Evolutionary conservation across 2,329 filamentous ascomycete genomes (phyloP).

Genomic region (Fusarium sp.): DNA sequence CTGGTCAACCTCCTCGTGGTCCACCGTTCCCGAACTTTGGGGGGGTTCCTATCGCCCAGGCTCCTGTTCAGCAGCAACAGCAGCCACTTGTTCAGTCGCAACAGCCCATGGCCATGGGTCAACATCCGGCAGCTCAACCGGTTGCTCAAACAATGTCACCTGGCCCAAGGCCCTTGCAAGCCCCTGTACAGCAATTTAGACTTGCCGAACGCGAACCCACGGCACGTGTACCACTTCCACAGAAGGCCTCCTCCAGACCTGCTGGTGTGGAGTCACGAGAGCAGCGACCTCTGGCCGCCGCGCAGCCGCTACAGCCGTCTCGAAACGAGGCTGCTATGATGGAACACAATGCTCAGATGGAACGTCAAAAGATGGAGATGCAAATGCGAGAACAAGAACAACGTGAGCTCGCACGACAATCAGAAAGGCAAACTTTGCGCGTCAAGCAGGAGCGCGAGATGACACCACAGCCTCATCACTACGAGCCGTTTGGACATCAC

Average conservation of each 20-base stretch:
- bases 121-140: slow-evolving; percentile 55
- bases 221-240: slow-evolving; percentile 56
- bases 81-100: slow-evolving; percentile 48
- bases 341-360: slow-evolving; percentile 47
- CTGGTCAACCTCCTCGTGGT: slow-evolving; percentile 49
- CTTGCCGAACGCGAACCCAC: slow-evolving; percentile 54
- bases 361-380: slow-evolving; percentile 52
- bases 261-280: slow-evolving; percentile 53
- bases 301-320: slow-evolving; percentile 52
- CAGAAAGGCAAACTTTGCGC: slow-evolving; percentile 50
- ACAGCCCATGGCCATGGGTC: slow-evolving; percentile 50
- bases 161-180: slow-evolving; percentile 57
- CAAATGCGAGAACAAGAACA: slow-evolving; percentile 49
- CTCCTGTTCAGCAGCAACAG: slow-evolving; percentile 49
- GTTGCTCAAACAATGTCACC: slow-evolving; percentile 63
- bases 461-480: slow-evolving; percentile 55
- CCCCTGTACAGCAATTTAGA: slow-evolving; percentile 57
- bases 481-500: slow-evolving; percentile 59
- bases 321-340: slow-evolving; percentile 52
- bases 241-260: slow-evolving; percentile 52
- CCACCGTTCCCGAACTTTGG: slow-evolving; percentile 59
- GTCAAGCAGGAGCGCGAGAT: slow-evolving; percentile 66
- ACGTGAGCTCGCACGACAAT: slow-evolving; percentile 48
- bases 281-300: slow-evolving; percentile 51
- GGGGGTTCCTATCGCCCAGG: slow-evolving; percentile 60